Base-by-base conservation (phyloP, 2,329 filamentous ascomycete species). In the Neurospora crassa region DNA sequence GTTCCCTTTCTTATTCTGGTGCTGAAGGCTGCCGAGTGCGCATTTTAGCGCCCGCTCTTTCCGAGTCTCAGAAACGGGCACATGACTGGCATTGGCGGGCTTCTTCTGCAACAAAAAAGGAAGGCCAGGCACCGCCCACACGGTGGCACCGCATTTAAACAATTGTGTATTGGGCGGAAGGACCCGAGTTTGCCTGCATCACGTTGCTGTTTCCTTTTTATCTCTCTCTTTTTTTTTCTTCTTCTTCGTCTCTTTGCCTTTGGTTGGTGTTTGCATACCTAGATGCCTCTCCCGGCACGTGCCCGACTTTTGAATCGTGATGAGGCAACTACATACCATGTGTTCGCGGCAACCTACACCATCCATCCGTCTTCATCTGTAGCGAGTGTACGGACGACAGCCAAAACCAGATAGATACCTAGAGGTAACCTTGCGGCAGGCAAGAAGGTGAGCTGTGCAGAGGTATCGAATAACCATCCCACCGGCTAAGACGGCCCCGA, bases 251-350 rank as follows among this genome's bases (percentile, higher is more conserved):
- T 5, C 42, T 68, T 47, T 12, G 40, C n/a, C 29, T 40, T 72
- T 72, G 43, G 70, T 78, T 76, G 78, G 77, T 80, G 79, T 76
- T 77, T 78, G 79, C 1, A 37, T 37, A n/a, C n/a, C n/a, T n/a
- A 0, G 79, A 79, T 80, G 80, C 79, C 77, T 70, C 72, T 83
- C 81, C 80, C 80, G 81, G 78, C 77, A 76, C 75, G 75, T 78
- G 77, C 76, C 77, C 79, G 81, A 82, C 81, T 82, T 74, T 74
- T 76, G 81, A 80, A 78, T 80, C 80, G 78, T 81, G 79, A 76
- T 71, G 53, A 67, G 47, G 70, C 71, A 73, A 67, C 53, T 63
- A 41, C 34, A 8, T 37, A 8, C 20, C n/a, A 29, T 70, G 43
- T 40, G 24, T 42, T 41, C 69, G 47, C 68, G 63, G 63, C 69